A percentile compares a stretch with the other conserved stretches of the same genome.
These are phyloP conservation scores for Paecilomyces sp. DNA, from an alignment of 2,329 filamentous ascomycete species.

Conservation along the genomic window DNA sequence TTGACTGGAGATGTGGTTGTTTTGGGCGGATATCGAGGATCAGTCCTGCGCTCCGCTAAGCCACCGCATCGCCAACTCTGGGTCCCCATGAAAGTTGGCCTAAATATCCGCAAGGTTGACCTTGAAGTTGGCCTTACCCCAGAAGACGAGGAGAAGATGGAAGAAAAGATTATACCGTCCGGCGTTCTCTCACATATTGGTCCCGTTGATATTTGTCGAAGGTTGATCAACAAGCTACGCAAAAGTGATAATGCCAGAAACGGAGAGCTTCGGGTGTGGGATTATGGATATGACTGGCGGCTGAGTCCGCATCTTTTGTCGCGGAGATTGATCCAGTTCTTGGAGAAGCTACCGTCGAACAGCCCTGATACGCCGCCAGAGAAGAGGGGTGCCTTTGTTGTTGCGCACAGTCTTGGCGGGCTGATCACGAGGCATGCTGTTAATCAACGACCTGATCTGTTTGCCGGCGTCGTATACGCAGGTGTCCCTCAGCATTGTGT, in stretches of 20 bases:
- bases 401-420: conserved; percentile 80
- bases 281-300: conserved; percentile 95
- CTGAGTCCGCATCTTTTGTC: conserved; percentile 74
- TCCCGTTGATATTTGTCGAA: conserved; percentile 79
- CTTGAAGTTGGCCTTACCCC: conserved; percentile 75
- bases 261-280: conserved; percentile 70
- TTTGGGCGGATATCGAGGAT: conserved; percentile 85
- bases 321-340: conserved; percentile 61
- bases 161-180: conserved; percentile 72
- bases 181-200: conserved; percentile 91
- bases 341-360: conserved; percentile 71
- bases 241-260: conserved; percentile 65
- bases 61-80: conserved; percentile 80
- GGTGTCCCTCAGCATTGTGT: conserved; percentile 80
- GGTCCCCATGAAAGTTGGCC: conserved; percentile 87
- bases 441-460: conserved; percentile 76
- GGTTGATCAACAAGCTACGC: conserved; percentile 70
- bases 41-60: conserved; percentile 76
- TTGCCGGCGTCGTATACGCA: conserved; percentile 77
- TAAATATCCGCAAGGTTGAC: conserved; percentile 87
- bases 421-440: conserved; percentile 83
- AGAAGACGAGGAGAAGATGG: conserved; percentile 77
- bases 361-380: conserved; percentile 45
- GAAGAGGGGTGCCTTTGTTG: conserved; percentile 65
- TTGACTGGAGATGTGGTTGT: conserved; percentile 81